phyloP scores from a whole-genome alignment of 257 asterid species.

The Thymus quinquecostatus region DNA sequence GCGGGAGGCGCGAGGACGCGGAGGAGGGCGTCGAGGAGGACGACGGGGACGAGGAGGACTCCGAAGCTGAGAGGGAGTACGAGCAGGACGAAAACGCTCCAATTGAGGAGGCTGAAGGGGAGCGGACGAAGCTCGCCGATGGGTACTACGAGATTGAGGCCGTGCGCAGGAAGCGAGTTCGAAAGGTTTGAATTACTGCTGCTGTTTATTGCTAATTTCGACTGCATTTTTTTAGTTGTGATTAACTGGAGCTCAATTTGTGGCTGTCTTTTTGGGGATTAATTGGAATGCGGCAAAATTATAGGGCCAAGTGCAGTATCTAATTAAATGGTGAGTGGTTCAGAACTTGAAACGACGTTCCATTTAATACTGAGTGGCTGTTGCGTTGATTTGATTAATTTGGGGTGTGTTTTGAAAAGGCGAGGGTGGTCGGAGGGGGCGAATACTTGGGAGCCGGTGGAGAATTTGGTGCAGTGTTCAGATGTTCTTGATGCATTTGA shows the following conservation, averaged over 20 bases:
- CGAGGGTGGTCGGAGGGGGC: slow-evolving; percentile 91
- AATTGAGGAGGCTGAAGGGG: slow-evolving; percentile 41
- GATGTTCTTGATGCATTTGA: slow-evolving; percentile 81
- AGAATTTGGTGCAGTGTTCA: slow-evolving; percentile 60
- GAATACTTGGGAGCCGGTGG: slow-evolving; percentile 94
- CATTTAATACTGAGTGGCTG: not conserved
- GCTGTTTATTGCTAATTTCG: not conserved
- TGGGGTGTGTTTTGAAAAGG: slow-evolving; percentile 50
- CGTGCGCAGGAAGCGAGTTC: slow-evolving; percentile 58
- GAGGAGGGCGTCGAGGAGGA: slow-evolving; percentile 45
- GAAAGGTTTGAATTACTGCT: slow-evolving; percentile 44
- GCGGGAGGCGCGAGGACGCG: slow-evolving; percentile 33
- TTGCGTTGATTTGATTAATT: slow-evolving; percentile 36
- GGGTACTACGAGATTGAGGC: slow-evolving; percentile 62
- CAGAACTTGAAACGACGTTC: not conserved
- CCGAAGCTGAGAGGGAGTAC: slow-evolving; percentile 45
- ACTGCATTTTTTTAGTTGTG: slow-evolving; percentile 1
- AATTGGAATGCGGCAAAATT: slow-evolving; percentile 47
- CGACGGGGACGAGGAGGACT: slow-evolving; percentile 41
- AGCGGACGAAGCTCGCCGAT: slow-evolving; percentile 56
- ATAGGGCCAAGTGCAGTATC: slow-evolving; percentile 84
- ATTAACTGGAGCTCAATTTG: slow-evolving; percentile 37
- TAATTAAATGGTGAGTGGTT: slow-evolving; percentile 75
- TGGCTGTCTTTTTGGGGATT: slow-evolving; percentile 32
- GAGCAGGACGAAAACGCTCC: slow-evolving; percentile 34